Evolutionary conservation across 345 rosid genomes (phyloP).

Genomic region (Camelina sativa): DNA sequence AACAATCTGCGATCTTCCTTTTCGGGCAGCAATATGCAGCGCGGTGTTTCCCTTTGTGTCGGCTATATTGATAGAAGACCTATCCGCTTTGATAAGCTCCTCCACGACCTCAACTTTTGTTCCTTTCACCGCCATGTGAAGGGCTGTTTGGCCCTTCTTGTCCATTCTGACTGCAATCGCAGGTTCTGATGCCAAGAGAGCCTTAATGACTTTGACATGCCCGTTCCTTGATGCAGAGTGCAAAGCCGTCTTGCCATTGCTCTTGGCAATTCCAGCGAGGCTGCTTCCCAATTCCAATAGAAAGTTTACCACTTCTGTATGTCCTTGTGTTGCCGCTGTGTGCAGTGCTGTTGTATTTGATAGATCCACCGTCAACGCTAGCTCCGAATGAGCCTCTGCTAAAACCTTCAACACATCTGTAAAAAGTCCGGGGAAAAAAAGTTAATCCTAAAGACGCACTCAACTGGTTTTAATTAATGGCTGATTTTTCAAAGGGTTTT

Average conservation of each 20-base stretch:
- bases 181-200: constrained; percentile 64
- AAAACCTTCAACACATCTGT: constrained; percentile 68
- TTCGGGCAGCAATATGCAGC: constrained; percentile 73
- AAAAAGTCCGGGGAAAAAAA: constrained; percentile 11
- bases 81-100: constrained; percentile 63
- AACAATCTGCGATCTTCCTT: constrained; percentile 83
- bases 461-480: neutral
- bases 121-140: constrained; percentile 93
- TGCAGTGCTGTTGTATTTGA: constrained; percentile 78
- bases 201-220: constrained; percentile 65
- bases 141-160: constrained; percentile 89
- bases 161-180: constrained; percentile 60
- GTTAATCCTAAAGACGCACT: neutral
- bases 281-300: constrained; percentile 69
- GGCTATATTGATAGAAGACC: constrained; percentile 58
- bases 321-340: constrained; percentile 87
- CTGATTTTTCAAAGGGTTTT: neutral
- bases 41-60: constrained; percentile 80
- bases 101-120: constrained; percentile 66
- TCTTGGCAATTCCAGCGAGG: constrained; percentile 72
- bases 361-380: constrained; percentile 83
- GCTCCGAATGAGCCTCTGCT: constrained; percentile 77
- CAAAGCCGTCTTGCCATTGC: constrained; percentile 82
- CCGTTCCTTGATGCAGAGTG: constrained; percentile 90
- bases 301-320: constrained; percentile 60